Evolutionary conservation across 129 eudicot species (phyloP), one percentile per base, ranked within the genome.

Genomic region (Tagetes patula): DNA sequence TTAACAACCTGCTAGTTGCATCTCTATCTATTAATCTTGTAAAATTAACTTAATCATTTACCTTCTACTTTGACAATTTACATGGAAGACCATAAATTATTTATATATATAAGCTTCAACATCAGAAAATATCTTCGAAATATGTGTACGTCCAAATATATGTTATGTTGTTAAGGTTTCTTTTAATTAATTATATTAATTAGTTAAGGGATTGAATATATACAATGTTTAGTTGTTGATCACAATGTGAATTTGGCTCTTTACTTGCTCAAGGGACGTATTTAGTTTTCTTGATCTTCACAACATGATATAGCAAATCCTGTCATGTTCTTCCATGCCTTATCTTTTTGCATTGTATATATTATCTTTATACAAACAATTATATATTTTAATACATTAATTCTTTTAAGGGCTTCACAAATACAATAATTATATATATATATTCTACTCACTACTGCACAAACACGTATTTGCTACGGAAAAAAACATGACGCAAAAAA

Each of bases 291-390:
- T 76, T 71, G 74, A 76, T 68, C 62, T 67, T 32, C 32, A 69
- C 69, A 45, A 68, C 58, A 20, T 20, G 27, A 20, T 20, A 20
- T 20, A 76, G 36, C 62, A 68, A 45, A 56, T 43, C 75, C 39
- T 34, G 75, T 68, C 80, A 76, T 68, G 63, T 76, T 76, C 69
- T 76, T 67, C 69, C 80, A 76, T 36, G 60, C 69, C 80, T 58
- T 66, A 75, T 75, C 66, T 54, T 53, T 53, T 10, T 66, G 56
- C 45, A 75, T 75, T 52, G 6, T 66, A 66, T 66, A 66, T 66
- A 66, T 66, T 66, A 66, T 66, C 47, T 42, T 48, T 52, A 30
- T 48, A 47, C 4, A 48, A 36, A 32, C 52, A 49, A 50, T 20
- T 38, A 34, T n/a, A 67, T 42, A 54, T 54, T 55, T 42, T 54